Conservation (phyloP, 23 red algal species). For the Chondrus crispus region DNA sequence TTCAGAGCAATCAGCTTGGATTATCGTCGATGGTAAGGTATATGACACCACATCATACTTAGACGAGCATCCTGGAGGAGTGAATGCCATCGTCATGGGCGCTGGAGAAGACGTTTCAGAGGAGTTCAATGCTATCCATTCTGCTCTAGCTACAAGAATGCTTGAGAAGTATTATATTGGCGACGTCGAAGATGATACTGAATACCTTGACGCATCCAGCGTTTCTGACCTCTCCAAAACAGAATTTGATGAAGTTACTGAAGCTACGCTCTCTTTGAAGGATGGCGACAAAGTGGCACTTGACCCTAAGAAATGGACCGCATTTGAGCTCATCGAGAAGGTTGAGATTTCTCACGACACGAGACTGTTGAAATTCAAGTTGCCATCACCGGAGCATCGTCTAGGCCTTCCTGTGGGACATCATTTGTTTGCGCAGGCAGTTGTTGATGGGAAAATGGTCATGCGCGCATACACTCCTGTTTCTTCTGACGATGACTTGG, state of each 20-base stretch:
- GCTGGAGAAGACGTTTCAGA: slow-evolving; percentile 63
- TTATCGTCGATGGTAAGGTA: slow-evolving; percentile 59
- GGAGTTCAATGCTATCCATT: slow-evolving; percentile 76
- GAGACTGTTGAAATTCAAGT: slow-evolving; percentile 68
- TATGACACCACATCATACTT: slow-evolving; percentile 67
- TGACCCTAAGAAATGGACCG: slow-evolving; percentile 54
- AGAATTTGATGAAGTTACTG: neutral
- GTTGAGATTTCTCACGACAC: slow-evolving; percentile 51
- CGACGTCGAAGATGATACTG: slow-evolving; percentile 29
- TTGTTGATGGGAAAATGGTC: slow-evolving; percentile 64
- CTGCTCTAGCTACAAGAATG: slow-evolving; percentile 47
- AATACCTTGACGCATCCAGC: neutral
- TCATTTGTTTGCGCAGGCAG: slow-evolving; percentile 67
- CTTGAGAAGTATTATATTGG: slow-evolving; percentile 70
- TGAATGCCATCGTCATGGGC: slow-evolving; percentile 59
- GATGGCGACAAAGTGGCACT: slow-evolving; percentile 34
- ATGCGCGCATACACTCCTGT: slow-evolving; percentile 90
- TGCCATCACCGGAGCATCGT: slow-evolving; percentile 40
- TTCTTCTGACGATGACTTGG: slow-evolving; percentile 39
- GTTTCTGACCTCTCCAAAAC: neutral
- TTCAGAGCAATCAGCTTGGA: slow-evolving; percentile 45
- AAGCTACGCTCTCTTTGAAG: neutral
- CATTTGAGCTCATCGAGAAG: slow-evolving; percentile 59
- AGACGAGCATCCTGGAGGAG: slow-evolving; percentile 79
- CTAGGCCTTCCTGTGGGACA: slow-evolving; percentile 76